Percentiles rank a stretch among this genome's conserved stretches.
Conservation (phyloP, 1,284 basidiomycete genomes). For the Cutaneotrichosporon mucoides region DNA sequence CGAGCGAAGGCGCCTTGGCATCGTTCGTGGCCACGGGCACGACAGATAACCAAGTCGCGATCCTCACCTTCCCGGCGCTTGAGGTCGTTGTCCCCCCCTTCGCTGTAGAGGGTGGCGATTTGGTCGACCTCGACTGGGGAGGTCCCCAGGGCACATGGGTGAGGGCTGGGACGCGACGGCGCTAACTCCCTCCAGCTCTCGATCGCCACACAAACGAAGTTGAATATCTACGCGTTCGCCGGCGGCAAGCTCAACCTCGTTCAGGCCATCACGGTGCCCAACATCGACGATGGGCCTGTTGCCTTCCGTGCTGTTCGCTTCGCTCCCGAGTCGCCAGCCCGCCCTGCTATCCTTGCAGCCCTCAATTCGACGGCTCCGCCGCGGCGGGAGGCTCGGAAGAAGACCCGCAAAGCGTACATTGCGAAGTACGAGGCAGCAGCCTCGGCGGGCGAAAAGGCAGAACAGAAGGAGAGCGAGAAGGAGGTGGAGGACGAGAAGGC, state of each 20-base stretch:
- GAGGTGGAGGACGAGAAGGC: slow-evolving; percentile 12
- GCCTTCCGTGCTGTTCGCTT: slow-evolving; percentile 72
- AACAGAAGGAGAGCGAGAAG: slow-evolving; percentile 20
- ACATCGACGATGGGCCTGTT: slow-evolving; percentile 42
- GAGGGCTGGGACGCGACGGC: slow-evolving; percentile 2
- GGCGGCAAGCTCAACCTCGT: slow-evolving; percentile 28
- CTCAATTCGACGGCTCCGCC: slow-evolving; percentile 59
- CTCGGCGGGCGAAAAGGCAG: slow-evolving; percentile 56
- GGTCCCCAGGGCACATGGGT: slow-evolving; percentile 39
- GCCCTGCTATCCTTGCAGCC: slow-evolving; percentile 52
- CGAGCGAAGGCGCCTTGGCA: slow-evolving; percentile 6
- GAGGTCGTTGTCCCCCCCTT: slow-evolving; percentile 54
- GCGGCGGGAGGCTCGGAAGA: slow-evolving; percentile 26
- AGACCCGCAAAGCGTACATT: slow-evolving; percentile 39
- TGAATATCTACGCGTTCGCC: slow-evolving; percentile 29
- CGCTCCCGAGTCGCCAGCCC: slow-evolving; percentile 19
- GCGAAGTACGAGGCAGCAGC: slow-evolving; percentile 33
- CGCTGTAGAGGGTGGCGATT: slow-evolving; percentile 30
- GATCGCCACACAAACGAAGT: slow-evolving; percentile 34
- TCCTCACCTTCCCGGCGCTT: slow-evolving; percentile 66
- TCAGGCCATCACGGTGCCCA: slow-evolving; percentile 39
- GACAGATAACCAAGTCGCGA: slow-evolving; percentile 53
- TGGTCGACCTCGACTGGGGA: slow-evolving; percentile 46
- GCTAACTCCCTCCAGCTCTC: slow-evolving; percentile 24
- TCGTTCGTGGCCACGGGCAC: slow-evolving; percentile 41